Conservation (phyloP, 805 yeast species). For the Kluyveromyces siamensis region DNA sequence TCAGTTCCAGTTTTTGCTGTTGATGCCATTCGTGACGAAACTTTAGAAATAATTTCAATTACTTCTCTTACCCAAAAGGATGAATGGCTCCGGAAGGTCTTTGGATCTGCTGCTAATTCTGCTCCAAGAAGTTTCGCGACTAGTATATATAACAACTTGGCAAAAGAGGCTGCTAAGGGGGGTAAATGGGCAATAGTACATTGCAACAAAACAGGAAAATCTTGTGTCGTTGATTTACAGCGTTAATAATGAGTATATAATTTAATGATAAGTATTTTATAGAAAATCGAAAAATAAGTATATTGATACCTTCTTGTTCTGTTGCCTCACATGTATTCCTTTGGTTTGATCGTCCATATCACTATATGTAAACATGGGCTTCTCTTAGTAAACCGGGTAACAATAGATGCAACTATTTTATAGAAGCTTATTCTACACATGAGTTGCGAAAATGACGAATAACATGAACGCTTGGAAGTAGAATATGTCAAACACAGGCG, state of each 20-base stretch:
- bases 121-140: constrained; percentile 73
- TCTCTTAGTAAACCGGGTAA: too few relatives aligned
- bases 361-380: too few relatives aligned
- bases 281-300: background rate
- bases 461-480: background rate
- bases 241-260: constrained; percentile 27
- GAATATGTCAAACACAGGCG: background rate
- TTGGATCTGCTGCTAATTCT: constrained; percentile 67
- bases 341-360: too few relatives aligned
- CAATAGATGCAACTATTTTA: too few relatives aligned
- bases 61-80: constrained; percentile 70
- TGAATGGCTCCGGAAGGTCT: constrained; percentile 67
- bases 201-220: constrained; percentile 69
- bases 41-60: constrained; percentile 70
- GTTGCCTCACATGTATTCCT: background rate
- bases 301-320: background rate
- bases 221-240: constrained; percentile 58
- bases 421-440: background rate
- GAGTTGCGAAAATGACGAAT: too few relatives aligned
- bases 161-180: constrained; percentile 65
- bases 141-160: constrained; percentile 61
- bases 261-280: background rate
- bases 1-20: constrained; percentile 68
- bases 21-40: constrained; percentile 73
- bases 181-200: constrained; percentile 67